Evolutionary conservation across 495 filamentous ascomycete genomes (phyloP), one percentile per base, ranked within the genome.

Genomic region (Aspergillus carlsbadensis): DNA sequence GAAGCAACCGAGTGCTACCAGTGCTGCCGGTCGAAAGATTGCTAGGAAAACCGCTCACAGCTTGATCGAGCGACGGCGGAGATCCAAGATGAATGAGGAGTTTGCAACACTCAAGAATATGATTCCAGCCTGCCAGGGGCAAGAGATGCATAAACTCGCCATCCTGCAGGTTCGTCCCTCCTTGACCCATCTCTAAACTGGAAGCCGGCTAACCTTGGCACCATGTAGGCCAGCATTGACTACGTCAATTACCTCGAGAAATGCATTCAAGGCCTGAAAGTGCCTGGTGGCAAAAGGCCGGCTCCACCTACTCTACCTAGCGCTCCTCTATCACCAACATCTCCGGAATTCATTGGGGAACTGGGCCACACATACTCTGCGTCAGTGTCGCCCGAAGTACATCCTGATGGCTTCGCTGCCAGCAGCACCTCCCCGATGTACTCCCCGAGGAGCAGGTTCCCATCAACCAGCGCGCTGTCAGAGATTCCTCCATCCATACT

Each of bases 41-140:
- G 92, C 94, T 5, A 82, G 94, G 60, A 98, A 98, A 70, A 98
- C 95, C 1, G 94, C 94, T 2, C 94, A 98, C 64, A 96, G 90
- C 61, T 70, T 98, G 62, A 98, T 98, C 65, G 94, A 98, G 73
- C 82, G 94, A 14, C 75, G 95, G 44, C 78, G 94, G 59, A 79
- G 94, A 46, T 96, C 90, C 5, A 98, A 98, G 78, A 98, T 98
- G 94, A 98, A 98, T 63, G 94, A 98, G 65, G 94, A 98, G 71
- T 98, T 98, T 75, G 87, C 83, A 1, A 88, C 94, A 14, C 75
- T 98, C 56, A 98, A 97, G 75, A 84, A 88, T 66, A 89, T 98
- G 88, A 96, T 98, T 60, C 95, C 95, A 1, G 95, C 94, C 1
- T 98, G 94, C 65, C 68, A 59, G 26, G 91, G 91, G 17, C 87